Base-by-base conservation (phyloP, 106 monocot genomes). In the Dactylorhiza incarnata region DNA sequence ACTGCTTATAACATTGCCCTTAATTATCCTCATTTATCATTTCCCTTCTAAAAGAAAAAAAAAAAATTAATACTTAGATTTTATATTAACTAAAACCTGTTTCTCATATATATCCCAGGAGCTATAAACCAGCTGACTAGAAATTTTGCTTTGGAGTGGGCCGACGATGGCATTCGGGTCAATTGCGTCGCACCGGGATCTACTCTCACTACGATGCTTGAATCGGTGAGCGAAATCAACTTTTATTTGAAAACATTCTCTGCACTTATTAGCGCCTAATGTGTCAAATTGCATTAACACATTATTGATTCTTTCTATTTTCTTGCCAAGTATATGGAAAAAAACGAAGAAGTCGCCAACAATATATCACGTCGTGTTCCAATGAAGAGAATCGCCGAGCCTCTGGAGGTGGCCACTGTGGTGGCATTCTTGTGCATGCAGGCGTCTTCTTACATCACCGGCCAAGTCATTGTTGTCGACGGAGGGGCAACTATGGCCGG, bases 391-490 rank as follows among this genome's bases (percentile, higher is more conserved):
- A 26, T 70, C 0, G 81, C 75, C 51, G 70, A 81, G 44, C 81
- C 81, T 0, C 75, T 69, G 13, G 81, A 81, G 20, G 81, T 81
- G 15, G 75, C 81, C 45, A 25, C 81, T 14, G 17, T 69, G 22
- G 75, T 70, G 1, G 81, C 81, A 20, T 81, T 75, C 37, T 75
- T 81, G 54, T 81, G 75, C 75, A 17, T 81, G 22, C 75, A 69
- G 45, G 9, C 81, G 46, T 68, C 81, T 22, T 81, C 81, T 29
- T 81, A 81, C 55, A 81, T 81, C 45, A 81, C 74, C 19, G 81
- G 81, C 0, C 75, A 81, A 26, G 70, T 75, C 16, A 69, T 81
- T 45, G 49, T 54, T 6, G 75, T 71, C 20, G 81, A 81, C 47
- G 81, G 81, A 24, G 81, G 81, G 13, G 68, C 75, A 49, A 45